Evolutionary conservation across 2,329 filamentous ascomycete genomes (phyloP), one percentile per base, ranked within the genome.

Genomic region (Phoma sp.): DNA sequence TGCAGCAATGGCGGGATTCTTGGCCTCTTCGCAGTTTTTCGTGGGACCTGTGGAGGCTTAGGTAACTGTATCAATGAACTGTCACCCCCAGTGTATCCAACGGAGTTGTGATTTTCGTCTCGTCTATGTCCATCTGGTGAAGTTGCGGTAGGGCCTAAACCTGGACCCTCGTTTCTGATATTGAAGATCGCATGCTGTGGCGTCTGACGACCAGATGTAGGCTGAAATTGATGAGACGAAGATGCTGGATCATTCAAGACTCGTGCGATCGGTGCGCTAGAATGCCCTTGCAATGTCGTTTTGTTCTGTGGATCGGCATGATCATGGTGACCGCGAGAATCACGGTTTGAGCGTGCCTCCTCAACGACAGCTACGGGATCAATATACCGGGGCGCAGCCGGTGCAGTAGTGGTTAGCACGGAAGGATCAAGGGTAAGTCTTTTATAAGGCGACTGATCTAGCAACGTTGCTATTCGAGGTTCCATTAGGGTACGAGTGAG

Each of bases 1-100:
- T 85, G 85, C 10, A 88, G 71, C 14, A 81, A 71, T 7, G 80
- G 80, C 11, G 79, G 80, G 42, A 81, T 76, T 20, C 76, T 69
- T 12, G 73, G 73, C 32, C 76, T 59, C 56, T 67, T 70, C 17
- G 64, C 47, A 17, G 60, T 62, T 42, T 69, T 73, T 53, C 69
- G 71, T 23, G 63, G 67, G 26, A 56, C 66, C 42, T 68, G 68
- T 25, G 66, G 76, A 17, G 75, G 72, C 55, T 76, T 76, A 2
- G 79, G 79, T 21, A 77, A 59, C 30, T 65, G 74, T 28, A 73
- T 65, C 21, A 71, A 57, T 11, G 63, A 59, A 20, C 56, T 63
- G 5, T 69, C 68, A 9, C 53, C 42, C 5, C 51, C 61, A 47
- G 2, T 60, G 55, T 20, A 62, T 26, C 28, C 60, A 46, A 25